Conservation (phyloP, 805 yeast species). For the Kodamaea hsintzibuensis region DNA sequence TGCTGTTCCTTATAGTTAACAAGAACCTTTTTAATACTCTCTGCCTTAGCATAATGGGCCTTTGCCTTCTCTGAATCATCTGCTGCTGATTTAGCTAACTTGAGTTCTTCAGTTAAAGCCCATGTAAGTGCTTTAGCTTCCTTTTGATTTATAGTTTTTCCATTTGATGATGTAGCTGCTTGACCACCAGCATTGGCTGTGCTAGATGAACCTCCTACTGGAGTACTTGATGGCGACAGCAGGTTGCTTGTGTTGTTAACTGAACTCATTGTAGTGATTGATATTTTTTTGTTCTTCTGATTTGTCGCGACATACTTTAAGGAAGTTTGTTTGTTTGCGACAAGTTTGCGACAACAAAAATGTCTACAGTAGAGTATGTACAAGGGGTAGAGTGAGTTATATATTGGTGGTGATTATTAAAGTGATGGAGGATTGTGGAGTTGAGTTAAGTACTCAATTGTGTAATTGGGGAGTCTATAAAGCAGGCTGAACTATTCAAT, state of each 20-base stretch:
- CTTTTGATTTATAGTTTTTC: constrained; percentile 4
- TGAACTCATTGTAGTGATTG: constrained; percentile 1
- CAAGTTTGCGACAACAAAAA: not conserved
- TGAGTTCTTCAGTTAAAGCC: constrained; percentile 27
- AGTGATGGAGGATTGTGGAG: no score
- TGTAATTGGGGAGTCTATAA: no score
- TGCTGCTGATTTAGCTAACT: constrained; percentile 26
- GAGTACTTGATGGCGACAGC: not conserved
- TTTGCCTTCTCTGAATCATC: constrained; percentile 18
- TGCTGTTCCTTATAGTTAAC: constrained; percentile 24
- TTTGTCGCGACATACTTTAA: not conserved
- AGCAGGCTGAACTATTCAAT: no score
- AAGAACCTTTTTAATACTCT: constrained; percentile 26
- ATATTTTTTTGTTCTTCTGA: not conserved
- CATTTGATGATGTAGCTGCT: not conserved
- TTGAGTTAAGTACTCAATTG: no score
- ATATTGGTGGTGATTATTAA: no score
- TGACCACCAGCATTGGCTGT: not conserved
- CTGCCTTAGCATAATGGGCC: constrained; percentile 26
- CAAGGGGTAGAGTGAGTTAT: no score
- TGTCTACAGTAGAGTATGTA: no score
- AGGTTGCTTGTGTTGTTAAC: not conserved
- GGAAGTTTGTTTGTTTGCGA: not conserved
- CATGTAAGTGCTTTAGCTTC: constrained; percentile 27
- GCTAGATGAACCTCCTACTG: not conserved